These are phyloP conservation scores for Carex myosuroides DNA, from an alignment of 176 grass and related monocot species.

Conservation along the genomic window DNA sequence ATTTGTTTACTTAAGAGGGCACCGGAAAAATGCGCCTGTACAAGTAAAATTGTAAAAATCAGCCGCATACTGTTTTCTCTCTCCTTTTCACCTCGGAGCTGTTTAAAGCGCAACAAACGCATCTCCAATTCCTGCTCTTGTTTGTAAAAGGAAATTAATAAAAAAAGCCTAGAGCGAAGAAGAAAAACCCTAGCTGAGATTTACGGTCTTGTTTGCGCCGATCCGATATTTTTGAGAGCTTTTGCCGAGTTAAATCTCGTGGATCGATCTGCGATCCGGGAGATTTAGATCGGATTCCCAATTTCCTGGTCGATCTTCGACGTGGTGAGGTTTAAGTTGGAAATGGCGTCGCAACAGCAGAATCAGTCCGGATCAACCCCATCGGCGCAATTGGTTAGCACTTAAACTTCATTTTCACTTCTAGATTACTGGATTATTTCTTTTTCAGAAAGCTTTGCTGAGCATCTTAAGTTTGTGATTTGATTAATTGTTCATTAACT, in stretches of 20 bases:
- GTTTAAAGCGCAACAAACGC: slow-evolving; percentile 12
- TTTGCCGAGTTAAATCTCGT: slow-evolving; percentile 8
- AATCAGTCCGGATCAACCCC: slow-evolving; percentile 27
- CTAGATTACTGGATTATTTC: neutral
- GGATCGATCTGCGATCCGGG: slow-evolving; percentile 13
- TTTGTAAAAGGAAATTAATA: slow-evolving; percentile 12
- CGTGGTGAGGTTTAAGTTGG: slow-evolving; percentile 2
- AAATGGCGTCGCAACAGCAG: slow-evolving; percentile 54
- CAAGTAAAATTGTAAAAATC: neutral
- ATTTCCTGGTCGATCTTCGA: neutral
- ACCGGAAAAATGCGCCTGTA: neutral
- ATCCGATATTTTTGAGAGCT: neutral
- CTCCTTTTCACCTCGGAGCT: slow-evolving; percentile 7
- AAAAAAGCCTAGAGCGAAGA: neutral
- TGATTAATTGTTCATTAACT: neutral
- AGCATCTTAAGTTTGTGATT: neutral
- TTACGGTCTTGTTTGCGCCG: neutral
- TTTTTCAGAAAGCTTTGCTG: neutral
- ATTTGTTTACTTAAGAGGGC: neutral
- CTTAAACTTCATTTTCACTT: neutral
- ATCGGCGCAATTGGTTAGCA: slow-evolving; percentile 69
- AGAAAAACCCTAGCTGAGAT: slow-evolving; percentile 22
- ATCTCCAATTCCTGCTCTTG: neutral
- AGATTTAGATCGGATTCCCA: slow-evolving; percentile 2
- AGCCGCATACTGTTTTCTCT: slow-evolving; percentile 16